These are phyloP conservation scores for Musa schizocarpa DNA, from an alignment of 176 grass and related monocot species.

Conservation along the genomic window DNA sequence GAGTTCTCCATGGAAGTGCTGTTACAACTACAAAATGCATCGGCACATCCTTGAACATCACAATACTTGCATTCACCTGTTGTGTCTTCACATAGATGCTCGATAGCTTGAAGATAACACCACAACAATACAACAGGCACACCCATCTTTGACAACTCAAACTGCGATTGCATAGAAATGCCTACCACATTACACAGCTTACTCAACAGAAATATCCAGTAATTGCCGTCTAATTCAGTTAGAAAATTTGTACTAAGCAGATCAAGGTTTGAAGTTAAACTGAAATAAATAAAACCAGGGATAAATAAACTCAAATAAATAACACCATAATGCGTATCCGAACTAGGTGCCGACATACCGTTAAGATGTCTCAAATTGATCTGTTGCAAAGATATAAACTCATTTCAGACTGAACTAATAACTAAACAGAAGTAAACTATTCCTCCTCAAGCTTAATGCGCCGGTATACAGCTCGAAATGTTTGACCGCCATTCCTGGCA, in stretches of 20 bases:
- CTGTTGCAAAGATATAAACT: neutral
- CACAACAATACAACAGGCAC: neutral
- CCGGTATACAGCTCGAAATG: conserved; percentile 71
- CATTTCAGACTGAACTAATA: neutral
- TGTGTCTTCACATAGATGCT: neutral
- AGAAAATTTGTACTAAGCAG: neutral
- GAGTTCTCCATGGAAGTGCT: too few species aligned
- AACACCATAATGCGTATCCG: neutral
- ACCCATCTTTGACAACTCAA: neutral
- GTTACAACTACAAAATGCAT: too few species aligned
- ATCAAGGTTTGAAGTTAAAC: neutral
- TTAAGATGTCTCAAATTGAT: neutral
- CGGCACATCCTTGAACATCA: neutral
- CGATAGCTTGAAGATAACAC: too few species aligned
- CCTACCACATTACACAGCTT: too few species aligned
- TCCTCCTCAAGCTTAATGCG: conserved; percentile 47
- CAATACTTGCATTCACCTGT: neutral
- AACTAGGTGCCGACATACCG: neutral
- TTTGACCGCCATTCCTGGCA: conserved; percentile 76
- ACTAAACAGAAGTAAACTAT: neutral
- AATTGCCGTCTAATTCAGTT: neutral
- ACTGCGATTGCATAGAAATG: neutral
- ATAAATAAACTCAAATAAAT: neutral
- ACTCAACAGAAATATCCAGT: neutral
- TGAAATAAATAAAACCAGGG: neutral